Base-by-base conservation (phyloP, 495 filamentous ascomycete genomes). In the Penicillium cosmopolitanum region DNA sequence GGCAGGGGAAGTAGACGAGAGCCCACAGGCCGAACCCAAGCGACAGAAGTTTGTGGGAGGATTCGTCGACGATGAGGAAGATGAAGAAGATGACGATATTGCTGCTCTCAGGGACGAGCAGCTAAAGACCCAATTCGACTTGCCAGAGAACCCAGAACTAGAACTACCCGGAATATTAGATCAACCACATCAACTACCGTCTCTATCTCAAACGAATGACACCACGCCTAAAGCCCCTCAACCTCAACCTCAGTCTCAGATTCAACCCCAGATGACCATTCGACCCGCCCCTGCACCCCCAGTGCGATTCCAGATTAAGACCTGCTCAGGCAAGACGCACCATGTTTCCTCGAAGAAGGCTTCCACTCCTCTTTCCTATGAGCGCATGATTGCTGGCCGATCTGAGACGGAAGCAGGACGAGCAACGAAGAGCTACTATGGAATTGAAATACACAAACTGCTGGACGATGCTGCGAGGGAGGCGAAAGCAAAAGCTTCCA, bases 381-480 rank as follows among this genome's bases (percentile, higher is more conserved):
- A 91, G 66, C 78, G 77, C 40, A 80, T 93, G 52, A 81, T 91
- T 25, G 89, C 90, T 23, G 78, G 83, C 25, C 84, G 90, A 16
- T 93, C 89, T 4, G 83, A 76, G 36, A 84, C 83, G 5, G 86
- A 82, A 59, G 78, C 88, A 59, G 88, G 90, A 35, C 79, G 85
- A 60, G 91, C 92, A n/a, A 86, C 84, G 63, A 89, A 86, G 70
- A 89, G 84, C 68, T 97, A 90, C 68, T 98, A 94, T 71, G 95
- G 95, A 8, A 88, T 98, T 56, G 87, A 96, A 25, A 94, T 98
- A 16, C 92, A 96, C 64, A 74, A 82, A 46, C 73, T 97, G 21
- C 77, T 97, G 43, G 89, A 94, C 53, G 80, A 89, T 5, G 82
- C 78, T 5, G 81, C 86, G n/a, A 73, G 73, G n/a, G 75, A 78